These are phyloP conservation scores for Austroboletus rostrupii DNA, from an alignment of 1,284 basidiomycete genomes.

Conservation along the genomic window DNA sequence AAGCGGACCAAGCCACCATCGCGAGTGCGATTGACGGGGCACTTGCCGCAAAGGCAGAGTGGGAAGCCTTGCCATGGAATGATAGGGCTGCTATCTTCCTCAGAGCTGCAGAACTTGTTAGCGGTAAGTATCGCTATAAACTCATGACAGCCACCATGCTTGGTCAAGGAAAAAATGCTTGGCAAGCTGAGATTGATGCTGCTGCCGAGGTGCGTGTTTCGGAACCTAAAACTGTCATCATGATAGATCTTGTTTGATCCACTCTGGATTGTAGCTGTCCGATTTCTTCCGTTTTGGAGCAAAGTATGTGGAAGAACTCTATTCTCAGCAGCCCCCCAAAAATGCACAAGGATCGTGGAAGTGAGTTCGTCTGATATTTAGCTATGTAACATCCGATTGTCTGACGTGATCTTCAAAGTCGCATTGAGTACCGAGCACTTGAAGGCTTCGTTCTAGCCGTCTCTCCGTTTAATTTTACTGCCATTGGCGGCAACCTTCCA, in stretches of 20 bases:
- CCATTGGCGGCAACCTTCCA: conserved; percentile 91
- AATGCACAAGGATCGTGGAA: conserved; percentile 93
- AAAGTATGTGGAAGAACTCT: conserved; percentile 95
- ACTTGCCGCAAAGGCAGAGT: conserved; percentile 79
- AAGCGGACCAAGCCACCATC: conserved; percentile 79
- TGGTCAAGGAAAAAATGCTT: conserved; percentile 98
- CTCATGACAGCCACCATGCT: conserved; percentile 96
- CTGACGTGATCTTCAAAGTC: conserved; percentile 45
- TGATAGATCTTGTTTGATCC: not conserved
- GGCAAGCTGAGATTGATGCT: conserved; percentile 99
- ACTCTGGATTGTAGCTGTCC: conserved; percentile 50
- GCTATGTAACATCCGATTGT: not conserved
- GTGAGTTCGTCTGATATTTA: conserved; percentile 44
- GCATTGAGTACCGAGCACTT: conserved; percentile 91
- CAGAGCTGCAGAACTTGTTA: conserved; percentile 92
- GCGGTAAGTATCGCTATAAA: conserved; percentile 92
- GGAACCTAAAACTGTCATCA: not conserved
- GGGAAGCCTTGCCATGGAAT: conserved; percentile 94
- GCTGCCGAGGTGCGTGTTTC: conserved; percentile 80
- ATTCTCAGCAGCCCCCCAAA: conserved; percentile 83
- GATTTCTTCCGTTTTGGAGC: conserved; percentile 98
- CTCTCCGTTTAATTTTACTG: conserved; percentile 98
- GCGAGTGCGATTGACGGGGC: conserved; percentile 84
- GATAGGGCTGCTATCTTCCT: conserved; percentile 98
- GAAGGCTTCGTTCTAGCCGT: conserved; percentile 98